Evolutionary conservation across 495 filamentous ascomycete genomes (phyloP).

Genomic region (Acidomyces sp.): DNA sequence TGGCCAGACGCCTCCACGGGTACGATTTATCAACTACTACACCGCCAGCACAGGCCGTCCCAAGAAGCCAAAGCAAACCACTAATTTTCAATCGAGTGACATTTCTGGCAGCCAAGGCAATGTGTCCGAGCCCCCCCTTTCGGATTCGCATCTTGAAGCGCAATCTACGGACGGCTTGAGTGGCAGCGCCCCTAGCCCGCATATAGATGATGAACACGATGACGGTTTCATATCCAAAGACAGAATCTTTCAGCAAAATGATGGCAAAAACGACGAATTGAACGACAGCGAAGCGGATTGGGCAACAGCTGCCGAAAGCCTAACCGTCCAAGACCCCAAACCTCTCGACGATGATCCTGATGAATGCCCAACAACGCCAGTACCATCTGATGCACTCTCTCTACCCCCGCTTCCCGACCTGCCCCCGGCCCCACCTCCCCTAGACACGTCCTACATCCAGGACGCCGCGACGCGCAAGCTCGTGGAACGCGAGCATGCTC

Average conservation of each 20-base stretch:
- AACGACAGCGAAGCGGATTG: slow-evolving; percentile 5
- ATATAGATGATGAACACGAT: not conserved
- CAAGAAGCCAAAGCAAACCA: slow-evolving; percentile 31
- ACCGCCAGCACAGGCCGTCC: slow-evolving; percentile 63
- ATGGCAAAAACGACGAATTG: not conserved
- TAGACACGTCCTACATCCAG: slow-evolving; percentile 38
- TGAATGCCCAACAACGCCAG: not conserved
- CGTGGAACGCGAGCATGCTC: slow-evolving; percentile 49
- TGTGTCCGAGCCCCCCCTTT: not conserved
- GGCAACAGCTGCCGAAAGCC: slow-evolving; percentile 2
- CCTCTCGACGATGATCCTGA: not conserved
- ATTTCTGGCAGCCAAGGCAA: slow-evolving; percentile 13
- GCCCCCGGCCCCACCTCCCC: slow-evolving; percentile 32
- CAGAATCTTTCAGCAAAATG: not conserved
- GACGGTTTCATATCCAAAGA: not conserved
- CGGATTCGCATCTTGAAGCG: not conserved
- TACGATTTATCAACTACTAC: slow-evolving; percentile 84
- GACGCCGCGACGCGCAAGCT: slow-evolving; percentile 52
- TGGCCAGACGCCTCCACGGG: slow-evolving; percentile 25
- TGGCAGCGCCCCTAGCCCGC: not conserved
- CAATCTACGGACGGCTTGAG: too few relatives aligned
- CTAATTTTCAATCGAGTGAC: not conserved
- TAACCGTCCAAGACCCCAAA: slow-evolving; percentile 7
- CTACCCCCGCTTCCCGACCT: slow-evolving; percentile 24
- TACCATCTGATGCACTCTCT: not conserved